Conservation (phyloP, 768 basidiomycete species). For the Podaxis sp. region DNA sequence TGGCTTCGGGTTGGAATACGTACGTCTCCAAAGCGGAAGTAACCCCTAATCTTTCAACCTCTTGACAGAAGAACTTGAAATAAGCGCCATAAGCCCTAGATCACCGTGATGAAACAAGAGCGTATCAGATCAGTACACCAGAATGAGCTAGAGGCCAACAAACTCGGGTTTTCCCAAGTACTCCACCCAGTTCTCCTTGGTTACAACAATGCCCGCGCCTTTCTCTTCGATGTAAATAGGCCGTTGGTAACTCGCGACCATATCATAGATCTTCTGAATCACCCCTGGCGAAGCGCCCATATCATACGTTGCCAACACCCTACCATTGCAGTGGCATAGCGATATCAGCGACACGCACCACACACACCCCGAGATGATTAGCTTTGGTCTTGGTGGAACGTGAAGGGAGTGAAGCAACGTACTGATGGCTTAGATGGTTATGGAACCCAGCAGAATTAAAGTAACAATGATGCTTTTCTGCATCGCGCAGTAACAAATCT, state of each 20-base stretch:
- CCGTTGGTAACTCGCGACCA: conserved; percentile 35
- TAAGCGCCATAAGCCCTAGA: conserved; percentile 38
- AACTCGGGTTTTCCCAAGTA: conserved; percentile 51
- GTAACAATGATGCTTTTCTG: conserved; percentile 51
- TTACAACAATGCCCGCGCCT: conserved; percentile 35
- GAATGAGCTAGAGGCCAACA: conserved; percentile 13
- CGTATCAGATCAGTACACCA: background rate
- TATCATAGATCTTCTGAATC: conserved; percentile 49
- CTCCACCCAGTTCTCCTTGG: conserved; percentile 46
- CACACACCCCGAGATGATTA: background rate
- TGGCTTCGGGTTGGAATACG: conserved; percentile 40
- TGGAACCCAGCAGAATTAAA: conserved; percentile 43
- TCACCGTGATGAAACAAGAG: background rate
- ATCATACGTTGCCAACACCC: conserved; percentile 57
- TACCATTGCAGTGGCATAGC: conserved; percentile 20
- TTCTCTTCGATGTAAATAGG: conserved; percentile 38
- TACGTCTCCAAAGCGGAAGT: conserved; percentile 45
- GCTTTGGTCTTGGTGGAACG: background rate
- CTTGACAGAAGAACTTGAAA: conserved; percentile 39
- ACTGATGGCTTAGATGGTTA: conserved; percentile 65
- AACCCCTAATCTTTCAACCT: conserved; percentile 37
- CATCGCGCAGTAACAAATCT: conserved; percentile 47
- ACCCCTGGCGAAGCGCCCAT: conserved; percentile 47
- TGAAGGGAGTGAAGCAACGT: conserved; percentile 20
- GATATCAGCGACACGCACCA: background rate